phyloP scores from a whole-genome alignment of 2,329 filamentous ascomycete species.

The Sclerotinia glacialis region DNA sequence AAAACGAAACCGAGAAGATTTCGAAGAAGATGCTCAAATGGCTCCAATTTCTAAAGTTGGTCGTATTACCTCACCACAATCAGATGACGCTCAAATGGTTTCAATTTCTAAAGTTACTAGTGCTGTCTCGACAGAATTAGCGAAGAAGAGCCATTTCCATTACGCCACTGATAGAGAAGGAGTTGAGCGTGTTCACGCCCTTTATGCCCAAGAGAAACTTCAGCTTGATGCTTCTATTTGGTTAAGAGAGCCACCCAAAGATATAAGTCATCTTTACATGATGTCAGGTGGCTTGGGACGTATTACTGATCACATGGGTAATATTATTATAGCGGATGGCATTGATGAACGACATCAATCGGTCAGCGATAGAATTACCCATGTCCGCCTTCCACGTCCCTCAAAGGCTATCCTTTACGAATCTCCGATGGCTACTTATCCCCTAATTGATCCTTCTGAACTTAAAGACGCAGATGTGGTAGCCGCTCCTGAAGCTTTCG shows the following conservation, averaged over 20 bases:
- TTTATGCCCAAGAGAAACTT: no score
- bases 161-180: no score
- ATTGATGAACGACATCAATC: not conserved
- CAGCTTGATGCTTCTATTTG: no score
- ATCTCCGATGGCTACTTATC: not conserved
- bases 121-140: not conserved
- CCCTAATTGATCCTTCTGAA: not conserved
- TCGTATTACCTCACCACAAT: slow-evolving; percentile 31
- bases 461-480: not conserved
- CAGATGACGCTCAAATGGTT: not conserved
- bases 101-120: not conserved
- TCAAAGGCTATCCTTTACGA: not conserved
- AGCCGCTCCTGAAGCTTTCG: not conserved
- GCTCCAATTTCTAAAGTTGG: slow-evolving; percentile 39
- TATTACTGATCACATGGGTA: not conserved
- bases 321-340: not conserved
- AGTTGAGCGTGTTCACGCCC: no score
- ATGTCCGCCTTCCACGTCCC: not conserved
- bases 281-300: not conserved
- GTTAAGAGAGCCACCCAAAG: no score
- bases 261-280: not conserved
- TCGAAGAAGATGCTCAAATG: not conserved
- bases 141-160: no score
- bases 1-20: not conserved
- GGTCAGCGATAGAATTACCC: not conserved